These are phyloP conservation scores for Chrysoporthe puriensis DNA, from an alignment of 2,329 filamentous ascomycete species.

Conservation along the genomic window DNA sequence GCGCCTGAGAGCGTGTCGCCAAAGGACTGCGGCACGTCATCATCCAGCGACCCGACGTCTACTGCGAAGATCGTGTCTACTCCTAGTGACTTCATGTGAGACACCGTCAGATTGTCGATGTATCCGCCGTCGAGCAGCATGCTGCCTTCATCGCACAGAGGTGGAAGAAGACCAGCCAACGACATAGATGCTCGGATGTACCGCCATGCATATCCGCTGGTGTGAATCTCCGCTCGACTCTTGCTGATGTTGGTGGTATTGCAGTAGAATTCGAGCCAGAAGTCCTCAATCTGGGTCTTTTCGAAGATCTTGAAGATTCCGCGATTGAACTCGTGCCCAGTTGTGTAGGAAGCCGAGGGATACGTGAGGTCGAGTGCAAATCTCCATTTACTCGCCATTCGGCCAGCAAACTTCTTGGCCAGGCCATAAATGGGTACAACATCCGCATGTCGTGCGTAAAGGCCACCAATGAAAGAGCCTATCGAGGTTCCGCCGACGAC, in stretches of 20 bases:
- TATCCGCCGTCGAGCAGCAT: constrained; percentile 98
- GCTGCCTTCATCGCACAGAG: constrained; percentile 93
- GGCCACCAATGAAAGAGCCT: constrained; percentile 88
- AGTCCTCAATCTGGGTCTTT: constrained; percentile 96
- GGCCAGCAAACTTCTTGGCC: constrained; percentile 94
- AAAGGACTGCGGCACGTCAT: constrained; percentile 88
- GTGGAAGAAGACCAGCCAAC: constrained; percentile 86
- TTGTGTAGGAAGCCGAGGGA: constrained; percentile 95
- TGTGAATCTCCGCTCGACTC: constrained; percentile 88
- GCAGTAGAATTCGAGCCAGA: constrained; percentile 98
- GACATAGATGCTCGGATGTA: constrained; percentile 98
- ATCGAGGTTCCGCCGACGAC: constrained; percentile 96
- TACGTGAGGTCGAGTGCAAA: constrained; percentile 96
- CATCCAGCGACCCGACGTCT: constrained; percentile 90
- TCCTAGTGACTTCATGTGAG: constrained; percentile 94
- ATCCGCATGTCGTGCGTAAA: constrained; percentile 95
- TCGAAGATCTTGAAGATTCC: constrained; percentile 99
- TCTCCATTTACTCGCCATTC: constrained; percentile 99
- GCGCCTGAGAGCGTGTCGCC: constrained; percentile 93
- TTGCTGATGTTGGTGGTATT: constrained; percentile 99
- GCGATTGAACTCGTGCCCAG: constrained; percentile 97
- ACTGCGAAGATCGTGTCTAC: constrained; percentile 94
- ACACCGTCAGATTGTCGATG: constrained; percentile 94
- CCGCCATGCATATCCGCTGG: constrained; percentile 94
- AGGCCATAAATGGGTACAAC: constrained; percentile 96